phyloP scores from a whole-genome alignment of 202 grass and related monocot species.

The Sporobolus alterniflorus region DNA sequence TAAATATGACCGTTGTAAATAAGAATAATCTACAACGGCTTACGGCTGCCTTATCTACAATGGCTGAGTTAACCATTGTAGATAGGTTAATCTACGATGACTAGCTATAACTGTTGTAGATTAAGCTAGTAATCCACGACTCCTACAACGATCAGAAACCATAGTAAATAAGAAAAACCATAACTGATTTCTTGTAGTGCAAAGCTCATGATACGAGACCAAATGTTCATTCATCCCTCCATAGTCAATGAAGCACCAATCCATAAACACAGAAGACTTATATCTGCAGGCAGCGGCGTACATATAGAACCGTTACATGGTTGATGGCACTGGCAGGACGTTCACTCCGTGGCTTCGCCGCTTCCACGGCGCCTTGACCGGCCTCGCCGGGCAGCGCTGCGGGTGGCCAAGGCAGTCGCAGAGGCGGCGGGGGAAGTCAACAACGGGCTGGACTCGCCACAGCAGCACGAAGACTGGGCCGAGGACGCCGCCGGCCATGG shows the following conservation, averaged over 20 bases:
- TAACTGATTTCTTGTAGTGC: no score
- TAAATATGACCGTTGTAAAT: no score
- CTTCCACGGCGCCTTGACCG: conserved; percentile 63
- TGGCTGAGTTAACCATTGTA: no score
- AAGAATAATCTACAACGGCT: no score
- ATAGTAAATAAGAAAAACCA: no score
- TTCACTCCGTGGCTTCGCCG: background rate
- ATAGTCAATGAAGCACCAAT: background rate
- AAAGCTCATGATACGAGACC: background rate
- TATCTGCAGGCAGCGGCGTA: background rate
- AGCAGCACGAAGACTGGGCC: conserved; percentile 50
- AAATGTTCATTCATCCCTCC: background rate
- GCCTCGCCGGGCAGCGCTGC: conserved; percentile 36
- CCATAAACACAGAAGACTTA: background rate
- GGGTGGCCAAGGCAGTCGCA: conserved; percentile 58
- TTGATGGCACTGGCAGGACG: background rate
- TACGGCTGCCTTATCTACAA: no score
- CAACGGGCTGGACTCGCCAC: conserved; percentile 47
- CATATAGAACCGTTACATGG: no score
- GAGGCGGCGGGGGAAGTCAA: conserved; percentile 48
- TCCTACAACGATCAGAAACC: no score
- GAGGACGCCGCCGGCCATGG: conserved; percentile 54
- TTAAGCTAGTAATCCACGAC: no score
- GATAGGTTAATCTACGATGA: no score
- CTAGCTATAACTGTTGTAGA: no score